Base-by-base conservation (phyloP, 257 asterid genomes). In the Solanum lycopersicoides region DNA sequence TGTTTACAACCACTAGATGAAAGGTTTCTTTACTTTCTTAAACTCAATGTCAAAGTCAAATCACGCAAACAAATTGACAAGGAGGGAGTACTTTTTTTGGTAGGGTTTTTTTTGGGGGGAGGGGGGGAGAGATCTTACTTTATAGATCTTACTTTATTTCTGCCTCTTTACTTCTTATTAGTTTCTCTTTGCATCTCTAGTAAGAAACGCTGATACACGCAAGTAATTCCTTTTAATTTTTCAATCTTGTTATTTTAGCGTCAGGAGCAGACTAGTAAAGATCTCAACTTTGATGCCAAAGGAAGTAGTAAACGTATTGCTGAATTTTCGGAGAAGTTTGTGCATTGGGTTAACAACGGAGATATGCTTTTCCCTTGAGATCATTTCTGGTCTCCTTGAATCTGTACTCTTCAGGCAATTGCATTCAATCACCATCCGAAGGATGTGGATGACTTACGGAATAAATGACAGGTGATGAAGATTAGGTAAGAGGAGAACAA, bases 271-370 rank as follows among this genome's bases (percentile, higher is more conserved):
- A 91, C 87, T 6, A 63, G 85, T 35, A 92, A 84, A 53, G 93
- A 93, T 87, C 68, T 89, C 69, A 80, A 82, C 86, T 59, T 34
- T 23, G 87, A 87, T 63, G 89, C 86, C 41, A 86, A 90, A 25
- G 44, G 88, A 65, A 71, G 87, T 91, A 85, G 91, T 66, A 86
- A 86, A 84, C 71, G 56, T 28, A 89, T 88, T 15, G 12, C 88
- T 4, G 95, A 88, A 86, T 94, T 86, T 84, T 93, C 98, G 5
- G 94, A 94, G 82, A 90, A 90, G 88, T 95, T 97, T 82, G 91
- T 90, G 86, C 89, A 91, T 6, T 97, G 98, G 99, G 98, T 97
- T 83, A 87, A n/a, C 28, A 56, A 91, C 23, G 97, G 94, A 42
- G 89, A 91, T 79, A 83, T 91, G 90, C 91, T 92, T 65, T 93